Evolutionary conservation across 306 rosid species (phyloP).

Genomic region (Begonia peltatifolia): DNA sequence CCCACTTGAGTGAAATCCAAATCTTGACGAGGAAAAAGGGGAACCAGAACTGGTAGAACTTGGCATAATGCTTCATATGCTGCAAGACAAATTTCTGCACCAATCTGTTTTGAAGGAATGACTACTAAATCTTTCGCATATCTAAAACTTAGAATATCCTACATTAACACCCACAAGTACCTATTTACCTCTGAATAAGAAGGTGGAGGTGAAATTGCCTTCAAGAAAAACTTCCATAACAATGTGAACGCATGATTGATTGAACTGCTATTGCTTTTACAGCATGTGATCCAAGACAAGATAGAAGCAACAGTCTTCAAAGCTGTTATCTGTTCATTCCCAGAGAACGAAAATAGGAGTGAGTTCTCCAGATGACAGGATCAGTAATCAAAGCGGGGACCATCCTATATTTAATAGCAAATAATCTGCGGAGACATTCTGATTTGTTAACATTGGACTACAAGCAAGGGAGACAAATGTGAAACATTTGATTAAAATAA

Average conservation of each 20-base stretch:
- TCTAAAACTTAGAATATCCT: conserved; percentile 6
- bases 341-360: conserved; percentile 11
- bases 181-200: conserved; percentile 57
- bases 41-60: conserved; percentile 44
- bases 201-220: conserved; percentile 37
- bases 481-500: too few species aligned
- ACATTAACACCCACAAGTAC: conserved; percentile 12
- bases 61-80: conserved; percentile 66
- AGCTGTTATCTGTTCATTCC: conserved; percentile 41
- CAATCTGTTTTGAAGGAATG: conserved; percentile 35
- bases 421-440: too few species aligned
- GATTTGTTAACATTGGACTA: too few species aligned
- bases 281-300: conserved; percentile 44
- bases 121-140: neutral
- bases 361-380: too few species aligned
- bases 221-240: conserved; percentile 64
- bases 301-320: conserved; percentile 57
- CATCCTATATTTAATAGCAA: too few species aligned
- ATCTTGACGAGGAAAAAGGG: conserved; percentile 32
- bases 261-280: conserved; percentile 20
- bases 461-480: too few species aligned
- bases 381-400: too few species aligned
- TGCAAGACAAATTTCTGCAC: conserved; percentile 74
- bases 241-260: conserved; percentile 33
- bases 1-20: conserved; percentile 22